Evolutionary conservation across 106 monocot species (phyloP).

Genomic region (Chionographis japonica): DNA sequence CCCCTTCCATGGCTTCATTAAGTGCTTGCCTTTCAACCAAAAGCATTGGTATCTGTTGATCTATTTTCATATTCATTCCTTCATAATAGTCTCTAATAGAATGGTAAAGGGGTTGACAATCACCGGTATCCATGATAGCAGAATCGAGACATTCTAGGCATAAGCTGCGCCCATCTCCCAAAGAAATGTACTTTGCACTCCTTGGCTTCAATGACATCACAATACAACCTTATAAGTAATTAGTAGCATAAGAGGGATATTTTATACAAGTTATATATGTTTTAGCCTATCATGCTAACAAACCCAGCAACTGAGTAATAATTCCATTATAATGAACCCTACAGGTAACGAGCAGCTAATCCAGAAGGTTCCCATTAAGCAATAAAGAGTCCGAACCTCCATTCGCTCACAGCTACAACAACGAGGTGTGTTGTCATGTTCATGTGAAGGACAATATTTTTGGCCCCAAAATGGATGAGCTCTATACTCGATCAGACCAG

Average conservation of each 20-base stretch:
- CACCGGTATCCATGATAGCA: slow-evolving; percentile 93
- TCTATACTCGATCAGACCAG: slow-evolving; percentile 88
- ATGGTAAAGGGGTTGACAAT: slow-evolving; percentile 93
- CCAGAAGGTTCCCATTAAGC: neutral
- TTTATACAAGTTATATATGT: too few species aligned
- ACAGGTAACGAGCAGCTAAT: neutral
- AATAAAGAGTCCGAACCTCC: slow-evolving; percentile 48
- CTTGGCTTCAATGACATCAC: slow-evolving; percentile 45
- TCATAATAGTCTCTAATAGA: slow-evolving; percentile 94
- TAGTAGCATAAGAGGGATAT: too few species aligned
- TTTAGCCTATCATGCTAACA: neutral
- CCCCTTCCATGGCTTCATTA: slow-evolving; percentile 98
- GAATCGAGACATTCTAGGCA: slow-evolving; percentile 94
- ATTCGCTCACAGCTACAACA: slow-evolving; percentile 96
- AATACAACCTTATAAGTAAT: too few species aligned
- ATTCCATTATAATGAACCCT: neutral
- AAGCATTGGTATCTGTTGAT: slow-evolving; percentile 99
- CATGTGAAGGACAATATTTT: slow-evolving; percentile 95
- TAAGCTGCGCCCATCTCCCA: slow-evolving; percentile 83
- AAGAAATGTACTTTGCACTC: slow-evolving; percentile 61
- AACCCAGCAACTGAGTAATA: neutral
- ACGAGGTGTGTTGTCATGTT: slow-evolving; percentile 77
- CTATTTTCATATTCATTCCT: slow-evolving; percentile 94
- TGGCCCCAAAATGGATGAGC: slow-evolving; percentile 97
- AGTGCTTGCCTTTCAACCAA: slow-evolving; percentile 96